phyloP scores from a whole-genome alignment of 2,329 filamentous ascomycete species.

The Beauveria bassiana region DNA sequence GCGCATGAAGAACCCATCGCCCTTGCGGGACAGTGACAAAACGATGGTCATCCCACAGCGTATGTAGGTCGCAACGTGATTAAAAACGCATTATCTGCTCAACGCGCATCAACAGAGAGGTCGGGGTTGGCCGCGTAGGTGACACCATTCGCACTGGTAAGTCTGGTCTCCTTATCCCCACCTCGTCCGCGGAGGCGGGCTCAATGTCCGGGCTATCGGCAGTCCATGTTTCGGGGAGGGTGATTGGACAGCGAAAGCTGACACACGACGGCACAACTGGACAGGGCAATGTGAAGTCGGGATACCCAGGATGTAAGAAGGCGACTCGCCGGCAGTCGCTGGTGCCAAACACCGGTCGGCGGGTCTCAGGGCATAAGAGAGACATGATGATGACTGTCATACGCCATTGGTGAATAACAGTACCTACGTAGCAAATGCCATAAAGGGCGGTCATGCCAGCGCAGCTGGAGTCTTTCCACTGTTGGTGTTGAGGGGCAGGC shows the following conservation, averaged over 20 bases:
- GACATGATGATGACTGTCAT: too few species aligned
- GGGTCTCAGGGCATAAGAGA: too few species aligned
- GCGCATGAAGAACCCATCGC: neutral
- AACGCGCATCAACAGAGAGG: constrained; percentile 3
- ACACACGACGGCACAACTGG: neutral
- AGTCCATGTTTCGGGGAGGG: neutral
- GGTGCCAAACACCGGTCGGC: too few species aligned
- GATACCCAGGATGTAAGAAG: too few species aligned
- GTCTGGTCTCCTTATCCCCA: constrained; percentile 3
- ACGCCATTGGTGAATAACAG: too few species aligned
- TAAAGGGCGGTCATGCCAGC: too few species aligned
- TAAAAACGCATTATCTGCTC: constrained; percentile 10
- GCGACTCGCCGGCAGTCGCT: too few species aligned
- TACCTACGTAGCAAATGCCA: too few species aligned
- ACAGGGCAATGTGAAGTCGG: too few species aligned
- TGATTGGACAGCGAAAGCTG: neutral
- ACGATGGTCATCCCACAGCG: constrained; percentile 8
- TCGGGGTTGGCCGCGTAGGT: constrained; percentile 7
- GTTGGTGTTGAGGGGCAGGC: too few species aligned
- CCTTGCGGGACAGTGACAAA: constrained; percentile 8
- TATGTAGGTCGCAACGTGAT: constrained; percentile 5
- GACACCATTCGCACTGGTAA: constrained; percentile 8
- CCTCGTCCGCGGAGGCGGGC: constrained; percentile 4
- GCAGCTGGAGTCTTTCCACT: too few species aligned
- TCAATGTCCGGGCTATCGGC: neutral